phyloP scores from a whole-genome alignment of 805 yeast genomes.

The Hanseniaspora taiwanica region DNA sequence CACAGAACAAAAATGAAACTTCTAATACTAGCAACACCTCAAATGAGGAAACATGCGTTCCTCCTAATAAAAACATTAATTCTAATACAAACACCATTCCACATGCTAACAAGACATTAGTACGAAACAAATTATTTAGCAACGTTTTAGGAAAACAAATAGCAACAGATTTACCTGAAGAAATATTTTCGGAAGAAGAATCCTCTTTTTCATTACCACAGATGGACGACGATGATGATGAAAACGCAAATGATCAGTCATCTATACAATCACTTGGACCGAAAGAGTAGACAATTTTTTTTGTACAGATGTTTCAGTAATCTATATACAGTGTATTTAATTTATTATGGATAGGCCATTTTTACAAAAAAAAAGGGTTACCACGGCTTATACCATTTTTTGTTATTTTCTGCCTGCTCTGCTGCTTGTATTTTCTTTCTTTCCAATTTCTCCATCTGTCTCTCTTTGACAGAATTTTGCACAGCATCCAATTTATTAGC shows the following conservation, averaged over 20 bases:
- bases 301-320: neutral
- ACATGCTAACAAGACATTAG: no score
- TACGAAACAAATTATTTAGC: neutral
- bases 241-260: neutral
- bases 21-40: no score
- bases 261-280: neutral
- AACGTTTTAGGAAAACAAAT: neutral
- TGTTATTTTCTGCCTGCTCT: neutral
- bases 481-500: conserved; percentile 51
- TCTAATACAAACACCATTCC: no score
- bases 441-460: conserved; percentile 14
- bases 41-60: no score
- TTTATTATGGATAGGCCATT: neutral
- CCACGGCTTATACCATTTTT: conserved; percentile 24
- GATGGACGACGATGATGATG: neutral
- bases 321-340: neutral
- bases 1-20: no score
- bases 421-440: conserved; percentile 4
- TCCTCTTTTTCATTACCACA: neutral
- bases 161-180: neutral
- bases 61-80: no score
- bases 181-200: no score
- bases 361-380: conserved; percentile 7
- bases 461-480: conserved; percentile 24
- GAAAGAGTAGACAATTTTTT: no score